A percentile compares a stretch with the other conserved stretches of the same genome.
Conservation (phyloP, 169 alveolate genomes). For the Eimeria brunetti region DNA sequence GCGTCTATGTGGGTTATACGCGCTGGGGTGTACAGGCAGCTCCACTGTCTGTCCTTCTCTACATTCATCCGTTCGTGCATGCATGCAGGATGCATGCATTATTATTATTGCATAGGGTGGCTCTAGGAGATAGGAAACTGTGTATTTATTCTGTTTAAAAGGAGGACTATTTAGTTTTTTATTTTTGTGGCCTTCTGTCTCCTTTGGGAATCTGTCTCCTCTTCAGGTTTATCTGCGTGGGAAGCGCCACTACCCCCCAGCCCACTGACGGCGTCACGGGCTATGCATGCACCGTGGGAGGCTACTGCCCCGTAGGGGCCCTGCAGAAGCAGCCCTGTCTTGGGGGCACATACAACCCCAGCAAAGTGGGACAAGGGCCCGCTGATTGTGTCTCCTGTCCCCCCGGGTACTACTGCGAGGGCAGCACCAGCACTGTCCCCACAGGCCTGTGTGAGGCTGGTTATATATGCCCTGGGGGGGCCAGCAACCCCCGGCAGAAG, state of each 20-base stretch:
- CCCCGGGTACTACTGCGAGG: conserved; percentile 74
- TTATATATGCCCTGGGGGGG: conserved; percentile 34
- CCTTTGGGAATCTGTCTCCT: not conserved
- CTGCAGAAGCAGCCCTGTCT: conserved; percentile 81
- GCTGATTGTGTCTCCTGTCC: conserved; percentile 55
- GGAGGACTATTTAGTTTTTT: not conserved
- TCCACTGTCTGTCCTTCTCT: too few species aligned
- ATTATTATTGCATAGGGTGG: too few species aligned
- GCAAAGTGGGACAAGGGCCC: conserved; percentile 12
- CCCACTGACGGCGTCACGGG: conserved; percentile 38
- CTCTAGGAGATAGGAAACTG: too few species aligned
- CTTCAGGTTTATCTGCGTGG: not conserved
- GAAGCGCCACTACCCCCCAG: conserved; percentile 11
- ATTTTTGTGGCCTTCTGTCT: not conserved
- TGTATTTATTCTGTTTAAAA: not conserved
- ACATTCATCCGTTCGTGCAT: too few species aligned
- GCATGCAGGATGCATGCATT: too few species aligned
- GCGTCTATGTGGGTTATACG: too few species aligned
- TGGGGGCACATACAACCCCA: conserved; percentile 35
- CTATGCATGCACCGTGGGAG: conserved; percentile 84
- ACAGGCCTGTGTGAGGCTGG: conserved; percentile 42
- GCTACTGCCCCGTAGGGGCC: conserved; percentile 87
- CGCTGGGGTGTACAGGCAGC: too few species aligned
- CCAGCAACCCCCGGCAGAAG: not conserved
- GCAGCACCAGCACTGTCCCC: conserved; percentile 29